A percentile compares a stretch with the other conserved stretches of the same genome.
Conservation (phyloP, 352 stramenopile genomes). For the Globisporangium spiculum region DNA sequence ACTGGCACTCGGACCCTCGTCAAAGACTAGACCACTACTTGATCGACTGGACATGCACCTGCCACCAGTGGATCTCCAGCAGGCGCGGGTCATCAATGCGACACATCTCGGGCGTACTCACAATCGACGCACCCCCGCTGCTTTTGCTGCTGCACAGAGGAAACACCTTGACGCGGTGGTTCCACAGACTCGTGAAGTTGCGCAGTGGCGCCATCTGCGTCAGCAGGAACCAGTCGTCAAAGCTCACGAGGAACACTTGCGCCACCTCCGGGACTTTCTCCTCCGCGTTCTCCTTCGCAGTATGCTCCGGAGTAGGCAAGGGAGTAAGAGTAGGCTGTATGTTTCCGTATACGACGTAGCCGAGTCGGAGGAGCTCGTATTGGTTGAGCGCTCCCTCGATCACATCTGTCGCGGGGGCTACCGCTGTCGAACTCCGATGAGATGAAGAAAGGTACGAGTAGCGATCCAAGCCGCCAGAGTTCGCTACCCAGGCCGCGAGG, state of each 20-base stretch:
- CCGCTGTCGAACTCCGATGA: not conserved
- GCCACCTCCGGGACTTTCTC: not conserved
- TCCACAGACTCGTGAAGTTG: not conserved
- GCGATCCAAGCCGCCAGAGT: not conserved
- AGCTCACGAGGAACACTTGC: not conserved
- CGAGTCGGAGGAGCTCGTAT: not conserved
- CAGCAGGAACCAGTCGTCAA: not conserved
- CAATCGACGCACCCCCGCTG: not conserved
- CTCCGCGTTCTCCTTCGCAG: not conserved
- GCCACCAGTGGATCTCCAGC: not conserved
- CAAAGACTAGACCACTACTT: not conserved
- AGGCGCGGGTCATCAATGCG: not conserved
- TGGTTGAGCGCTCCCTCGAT: not conserved
- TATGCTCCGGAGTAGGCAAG: not conserved
- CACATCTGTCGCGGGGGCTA: not conserved
- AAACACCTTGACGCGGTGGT: not conserved
- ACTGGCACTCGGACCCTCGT: too few relatives aligned
- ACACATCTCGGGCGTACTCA: not conserved
- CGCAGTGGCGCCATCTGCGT: not conserved
- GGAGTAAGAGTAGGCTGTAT: not conserved
- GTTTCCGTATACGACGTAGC: not conserved
- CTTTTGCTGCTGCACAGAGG: not conserved
- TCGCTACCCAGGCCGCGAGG: not conserved
- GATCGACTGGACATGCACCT: not conserved
- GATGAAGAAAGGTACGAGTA: not conserved